Evolutionary conservation across 768 basidiomycete species (phyloP).

Genomic region (Sporobolomyces phaffii): DNA sequence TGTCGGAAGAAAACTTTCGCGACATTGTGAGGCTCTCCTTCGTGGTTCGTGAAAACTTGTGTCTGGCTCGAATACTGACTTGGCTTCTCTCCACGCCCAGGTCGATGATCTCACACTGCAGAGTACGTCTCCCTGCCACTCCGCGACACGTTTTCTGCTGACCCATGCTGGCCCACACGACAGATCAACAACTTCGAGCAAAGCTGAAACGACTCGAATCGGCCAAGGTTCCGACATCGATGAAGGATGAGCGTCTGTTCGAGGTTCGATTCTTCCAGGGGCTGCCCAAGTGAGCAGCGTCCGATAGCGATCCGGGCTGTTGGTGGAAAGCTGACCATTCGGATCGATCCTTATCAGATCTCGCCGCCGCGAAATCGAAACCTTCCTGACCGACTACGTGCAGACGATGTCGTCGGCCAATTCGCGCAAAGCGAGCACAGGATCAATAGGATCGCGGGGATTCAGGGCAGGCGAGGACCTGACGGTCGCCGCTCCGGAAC

Average conservation of each 20-base stretch:
- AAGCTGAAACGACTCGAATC: conserved; percentile 18
- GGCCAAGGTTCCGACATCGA: not conserved
- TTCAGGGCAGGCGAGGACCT: not conserved
- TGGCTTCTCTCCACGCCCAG: not conserved
- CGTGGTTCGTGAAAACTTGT: too few species aligned
- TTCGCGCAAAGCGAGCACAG: not conserved
- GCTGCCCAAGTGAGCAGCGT: conserved; percentile 13
- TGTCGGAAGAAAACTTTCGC: conserved; percentile 24
- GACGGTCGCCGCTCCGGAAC: not conserved
- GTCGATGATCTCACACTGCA: conserved; percentile 29
- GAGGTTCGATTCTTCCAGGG: conserved; percentile 30
- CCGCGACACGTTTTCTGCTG: not conserved
- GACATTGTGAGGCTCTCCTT: conserved; percentile 33
- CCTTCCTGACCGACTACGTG: conserved; percentile 26
- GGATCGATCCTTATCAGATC: not conserved
- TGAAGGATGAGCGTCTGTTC: conserved; percentile 27
- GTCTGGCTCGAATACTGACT: not conserved
- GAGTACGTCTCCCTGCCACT: not conserved
- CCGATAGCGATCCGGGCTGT: too few species aligned
- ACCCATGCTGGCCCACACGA: not conserved
- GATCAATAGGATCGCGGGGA: not conserved
- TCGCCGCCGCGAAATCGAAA: conserved; percentile 26
- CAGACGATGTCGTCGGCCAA: conserved; percentile 7
- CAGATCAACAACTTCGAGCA: conserved; percentile 21
- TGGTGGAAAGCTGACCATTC: not conserved